These are phyloP conservation scores for Pleurotus pulmonarius DNA, from an alignment of 768 basidiomycete species.

Conservation along the genomic window DNA sequence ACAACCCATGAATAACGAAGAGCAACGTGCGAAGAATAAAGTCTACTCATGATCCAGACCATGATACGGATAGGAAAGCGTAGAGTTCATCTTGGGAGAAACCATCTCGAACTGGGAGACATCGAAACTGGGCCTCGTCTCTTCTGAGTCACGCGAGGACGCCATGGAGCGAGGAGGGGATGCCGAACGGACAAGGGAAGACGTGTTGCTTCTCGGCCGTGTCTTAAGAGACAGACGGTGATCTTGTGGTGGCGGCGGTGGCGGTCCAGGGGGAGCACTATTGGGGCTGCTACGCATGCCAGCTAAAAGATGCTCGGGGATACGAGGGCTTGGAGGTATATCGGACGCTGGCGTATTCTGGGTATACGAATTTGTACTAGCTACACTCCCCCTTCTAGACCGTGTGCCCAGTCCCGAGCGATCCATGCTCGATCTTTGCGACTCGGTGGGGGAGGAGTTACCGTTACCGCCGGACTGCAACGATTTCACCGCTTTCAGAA, in stretches of 20 bases:
- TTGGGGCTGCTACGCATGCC: conserved; percentile 9
- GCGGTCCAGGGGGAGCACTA: conserved; percentile 11
- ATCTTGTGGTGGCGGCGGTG: not conserved
- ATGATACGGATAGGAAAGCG: conserved; percentile 57
- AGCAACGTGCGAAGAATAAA: not conserved
- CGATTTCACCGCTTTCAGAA: conserved; percentile 63
- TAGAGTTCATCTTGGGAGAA: conserved; percentile 42
- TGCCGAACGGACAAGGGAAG: conserved; percentile 21
- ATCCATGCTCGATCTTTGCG: conserved; percentile 36
- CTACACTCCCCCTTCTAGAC: conserved; percentile 44
- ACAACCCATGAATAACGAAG: conserved; percentile 1
- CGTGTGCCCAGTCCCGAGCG: conserved; percentile 15
- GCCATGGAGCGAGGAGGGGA: conserved; percentile 33
- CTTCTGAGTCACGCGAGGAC: conserved; percentile 38
- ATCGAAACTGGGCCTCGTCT: conserved; percentile 54
- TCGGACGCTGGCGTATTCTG: conserved; percentile 33
- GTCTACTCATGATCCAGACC: conserved; percentile 38
- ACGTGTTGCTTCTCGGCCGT: conserved; percentile 19
- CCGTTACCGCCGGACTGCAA: conserved; percentile 23
- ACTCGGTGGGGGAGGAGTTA: conserved; percentile 22
- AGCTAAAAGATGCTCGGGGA: conserved; percentile 47
- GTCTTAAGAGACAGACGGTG: conserved; percentile 15
- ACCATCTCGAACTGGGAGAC: conserved; percentile 67
- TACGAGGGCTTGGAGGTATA: conserved; percentile 61
- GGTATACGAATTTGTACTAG: conserved; percentile 39